Evolutionary conservation across 2,329 filamentous ascomycete species (phyloP).

Genomic region (Orbilia blumenaviensis): DNA sequence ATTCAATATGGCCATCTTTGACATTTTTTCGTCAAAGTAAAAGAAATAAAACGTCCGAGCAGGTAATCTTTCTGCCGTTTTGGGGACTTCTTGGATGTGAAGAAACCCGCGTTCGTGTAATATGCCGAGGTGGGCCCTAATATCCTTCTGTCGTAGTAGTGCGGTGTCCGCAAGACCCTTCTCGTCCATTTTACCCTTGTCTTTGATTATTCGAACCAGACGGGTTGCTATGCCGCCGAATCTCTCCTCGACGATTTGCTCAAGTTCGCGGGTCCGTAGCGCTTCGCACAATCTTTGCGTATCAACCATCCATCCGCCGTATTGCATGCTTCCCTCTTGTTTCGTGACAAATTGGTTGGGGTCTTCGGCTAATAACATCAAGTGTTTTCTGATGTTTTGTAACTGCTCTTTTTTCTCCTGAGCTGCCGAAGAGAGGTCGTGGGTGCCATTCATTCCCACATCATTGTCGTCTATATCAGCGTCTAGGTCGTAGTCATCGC

Average conservation of each 20-base stretch:
- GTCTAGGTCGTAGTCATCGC: slow-evolving; percentile 62
- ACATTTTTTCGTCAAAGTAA: slow-evolving; percentile 48
- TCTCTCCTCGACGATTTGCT: slow-evolving; percentile 79
- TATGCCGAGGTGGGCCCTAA: slow-evolving; percentile 82
- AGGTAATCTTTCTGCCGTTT: slow-evolving; percentile 81
- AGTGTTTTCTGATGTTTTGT: slow-evolving; percentile 44
- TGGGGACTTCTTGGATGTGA: slow-evolving; percentile 92
- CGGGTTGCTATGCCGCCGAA: slow-evolving; percentile 81
- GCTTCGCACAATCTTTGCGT: slow-evolving; percentile 72
- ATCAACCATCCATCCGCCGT: slow-evolving; percentile 86
- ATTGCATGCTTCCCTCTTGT: slow-evolving; percentile 71
- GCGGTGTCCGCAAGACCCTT: slow-evolving; percentile 81
- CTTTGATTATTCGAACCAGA: slow-evolving; percentile 82
- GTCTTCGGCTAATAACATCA: slow-evolving; percentile 70
- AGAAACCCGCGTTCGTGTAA: slow-evolving; percentile 88
- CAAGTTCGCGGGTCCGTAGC: slow-evolving; percentile 79
- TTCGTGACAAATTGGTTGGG: slow-evolving; percentile 71
- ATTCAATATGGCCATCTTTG: slow-evolving; percentile 68
- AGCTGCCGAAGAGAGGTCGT: slow-evolving; percentile 53
- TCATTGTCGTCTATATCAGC: slow-evolving; percentile 57
- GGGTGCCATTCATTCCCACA: slow-evolving; percentile 59
- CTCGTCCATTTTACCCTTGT: slow-evolving; percentile 93
- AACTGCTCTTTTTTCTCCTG: slow-evolving; percentile 46
- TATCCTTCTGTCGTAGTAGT: slow-evolving; percentile 83
- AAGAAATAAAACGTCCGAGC: slow-evolving; percentile 77